Conservation (phyloP, 192 early-diverging fungal genomes). For the Backusella morwellensis region DNA sequence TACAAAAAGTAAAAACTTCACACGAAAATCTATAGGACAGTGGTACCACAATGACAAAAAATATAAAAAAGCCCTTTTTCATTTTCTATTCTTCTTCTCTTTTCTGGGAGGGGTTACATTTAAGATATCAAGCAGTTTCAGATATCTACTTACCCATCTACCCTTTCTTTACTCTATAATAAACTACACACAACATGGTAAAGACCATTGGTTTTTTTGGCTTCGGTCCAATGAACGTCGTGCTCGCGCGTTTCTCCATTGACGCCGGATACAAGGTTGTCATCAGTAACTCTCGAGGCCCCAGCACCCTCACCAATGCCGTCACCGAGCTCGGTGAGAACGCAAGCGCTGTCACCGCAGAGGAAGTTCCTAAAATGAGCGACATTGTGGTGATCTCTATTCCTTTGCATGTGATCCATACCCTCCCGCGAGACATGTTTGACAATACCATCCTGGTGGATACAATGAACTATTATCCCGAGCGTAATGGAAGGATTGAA, state of each 20-base stretch:
- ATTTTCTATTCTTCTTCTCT: background rate
- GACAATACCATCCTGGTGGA: background rate
- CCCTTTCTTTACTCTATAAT: no score
- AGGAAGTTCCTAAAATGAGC: background rate
- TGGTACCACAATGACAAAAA: background rate
- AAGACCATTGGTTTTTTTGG: background rate
- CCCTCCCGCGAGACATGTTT: background rate
- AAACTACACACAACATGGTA: background rate
- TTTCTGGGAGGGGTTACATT: no score
- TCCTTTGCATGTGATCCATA: background rate
- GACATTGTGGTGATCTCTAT: background rate
- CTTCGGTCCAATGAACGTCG: background rate
- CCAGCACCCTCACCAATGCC: background rate
- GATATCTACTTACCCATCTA: background rate
- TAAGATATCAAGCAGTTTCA: no score
- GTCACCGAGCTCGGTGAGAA: background rate
- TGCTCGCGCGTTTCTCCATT: background rate
- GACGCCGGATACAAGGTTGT: background rate
- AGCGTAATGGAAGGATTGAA: background rate
- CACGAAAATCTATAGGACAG: background rate
- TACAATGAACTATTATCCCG: background rate
- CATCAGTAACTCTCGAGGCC: background rate
- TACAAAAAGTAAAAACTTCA: background rate
- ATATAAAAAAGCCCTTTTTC: background rate
- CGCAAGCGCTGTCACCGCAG: background rate